Evolutionary conservation across 805 yeast species (phyloP), one percentile per base, ranked within the genome.

Genomic region (Ogataea trehalophila): DNA sequence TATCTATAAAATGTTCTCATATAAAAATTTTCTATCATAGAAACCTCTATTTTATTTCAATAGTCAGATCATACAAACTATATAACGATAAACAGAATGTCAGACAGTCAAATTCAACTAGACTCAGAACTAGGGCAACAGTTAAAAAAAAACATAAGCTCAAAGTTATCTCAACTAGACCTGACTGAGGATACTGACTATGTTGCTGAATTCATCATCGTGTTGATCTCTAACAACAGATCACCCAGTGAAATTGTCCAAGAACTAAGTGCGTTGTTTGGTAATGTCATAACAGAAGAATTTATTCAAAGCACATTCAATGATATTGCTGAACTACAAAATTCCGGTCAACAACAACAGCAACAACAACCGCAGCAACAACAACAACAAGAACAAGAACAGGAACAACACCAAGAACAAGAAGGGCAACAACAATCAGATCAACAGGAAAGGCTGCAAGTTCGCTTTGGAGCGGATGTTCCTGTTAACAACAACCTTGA

Each of bases 141-240:
- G 48, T 56, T 77, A 43, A 76, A 76, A 56, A 62, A 64, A 20
- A 69, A 67, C 37, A 70, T 78, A 7, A 69, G 75, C 16, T 63
- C 64, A 42, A 72, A 70, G 56, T 62, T 76, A 33, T 59, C 59
- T 17, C 66, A 68, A 39, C 51, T 75, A 23, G 72, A 71, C 49
- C 67, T 76, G 50, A 67, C 66, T 11, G 83, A 78, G 46, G 83
- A 79, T 56, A 72, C 76, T 23, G 71, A 68, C 40, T 84, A 82
- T 55, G 81, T 83, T 38, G 87, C 94, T 14, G 94, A 86, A 63
- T 86, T 78, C 59, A 80, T 86, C 47, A 75, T 81, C n/a, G 75
- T 85, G 39, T 70, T 86, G 63, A 83, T 86, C 51, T 81, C 83
- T 14, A 84, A 83, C 54, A 81, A 83, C 56, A 80, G 83, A 58